Base-by-base conservation (phyloP, 2,329 filamentous ascomycete genomes). In the Nothomitra cinnamomea region DNA sequence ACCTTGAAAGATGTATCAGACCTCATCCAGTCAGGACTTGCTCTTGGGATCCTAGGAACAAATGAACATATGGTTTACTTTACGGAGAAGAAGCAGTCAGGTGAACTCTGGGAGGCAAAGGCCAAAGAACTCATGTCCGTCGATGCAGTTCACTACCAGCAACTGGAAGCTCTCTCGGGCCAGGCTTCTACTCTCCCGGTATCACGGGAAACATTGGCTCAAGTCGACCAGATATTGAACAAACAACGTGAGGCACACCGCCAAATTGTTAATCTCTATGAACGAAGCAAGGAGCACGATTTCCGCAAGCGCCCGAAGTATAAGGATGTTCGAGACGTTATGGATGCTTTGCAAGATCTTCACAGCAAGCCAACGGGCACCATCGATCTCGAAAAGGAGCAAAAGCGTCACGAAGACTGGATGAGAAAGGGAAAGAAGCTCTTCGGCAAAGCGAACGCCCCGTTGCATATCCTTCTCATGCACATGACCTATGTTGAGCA, bases 371-470 rank as follows among this genome's bases (percentile, higher is more conserved):
- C 92, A 0, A 79, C 78, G 41, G 92, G 92, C 1, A 94, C 90
- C 0, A 77, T 94, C 35, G 92, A 98, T 61, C 77, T 98, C 3
- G 92, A 98, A 64, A 89, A 87, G 58, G 88, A 96, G 65, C 85
- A 92, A 59, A 94, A 92, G 64, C 81, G 87, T 6, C 92, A 96
- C 60, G 92, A 98, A 65, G 92, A 98, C 66, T 98, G 92, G 92
- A 98, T 98, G 90, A 79, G 92, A 32, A 87, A 87, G 62, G 92
- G 92, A 51, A 98, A 98, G 70, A 95, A 95, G 66, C 70, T 98
- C 0, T 98, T 98, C 63, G 92, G 92, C 52, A 98, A 98, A 67
- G 92, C 92, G 1, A 98, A 98, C 64, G 92, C 92, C 1, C 92
- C 92, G 1, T 73, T 98, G 12, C 92, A 98, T 66, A 98, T 98